Evolutionary conservation across 2,329 filamentous ascomycete species (phyloP).

Genomic region (Fusarium hostae): DNA sequence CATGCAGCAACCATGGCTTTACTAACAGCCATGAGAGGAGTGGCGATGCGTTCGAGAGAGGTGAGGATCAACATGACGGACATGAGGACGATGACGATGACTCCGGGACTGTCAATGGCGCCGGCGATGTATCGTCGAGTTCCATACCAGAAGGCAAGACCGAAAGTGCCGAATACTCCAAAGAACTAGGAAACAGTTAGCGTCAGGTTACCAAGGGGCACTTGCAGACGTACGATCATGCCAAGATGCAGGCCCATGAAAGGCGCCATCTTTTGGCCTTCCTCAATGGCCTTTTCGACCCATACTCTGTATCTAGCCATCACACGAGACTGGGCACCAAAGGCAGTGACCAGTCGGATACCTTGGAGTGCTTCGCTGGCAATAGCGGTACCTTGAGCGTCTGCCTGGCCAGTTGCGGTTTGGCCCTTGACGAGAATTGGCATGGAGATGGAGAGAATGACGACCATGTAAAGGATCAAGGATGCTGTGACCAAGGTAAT

Average conservation of each 20-base stretch:
- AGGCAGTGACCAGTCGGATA: conserved; percentile 57
- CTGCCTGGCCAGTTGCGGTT: conserved; percentile 28
- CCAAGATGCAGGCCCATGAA: conserved; percentile 28
- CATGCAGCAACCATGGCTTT: conserved; percentile 47
- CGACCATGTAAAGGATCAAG: conserved; percentile 55
- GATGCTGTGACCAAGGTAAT: conserved; percentile 63
- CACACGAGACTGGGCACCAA: conserved; percentile 54
- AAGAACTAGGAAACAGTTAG: conserved; percentile 43
- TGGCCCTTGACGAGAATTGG: conserved; percentile 37
- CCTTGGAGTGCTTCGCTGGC: conserved; percentile 57
- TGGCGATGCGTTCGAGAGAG: conserved; percentile 51
- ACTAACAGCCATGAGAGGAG: conserved; percentile 51
- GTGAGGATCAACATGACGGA: conserved; percentile 53
- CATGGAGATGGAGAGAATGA: conserved; percentile 46
- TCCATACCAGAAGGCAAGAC: conserved; percentile 58
- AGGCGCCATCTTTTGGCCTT: conserved; percentile 49
- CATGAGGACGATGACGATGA: conserved; percentile 53
- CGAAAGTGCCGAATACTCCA: conserved; percentile 51
- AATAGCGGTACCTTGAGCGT: conserved; percentile 53
- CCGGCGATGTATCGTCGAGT: conserved; percentile 50
- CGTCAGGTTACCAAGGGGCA: fast-evolving
- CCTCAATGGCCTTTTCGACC: conserved; percentile 50
- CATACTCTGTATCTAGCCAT: conserved; percentile 51
- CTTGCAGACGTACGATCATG: conserved; percentile 14
- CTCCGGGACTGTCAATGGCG: conserved; percentile 50